phyloP scores from a whole-genome alignment of 768 basidiomycete genomes.

The Boletus speciosus region DNA sequence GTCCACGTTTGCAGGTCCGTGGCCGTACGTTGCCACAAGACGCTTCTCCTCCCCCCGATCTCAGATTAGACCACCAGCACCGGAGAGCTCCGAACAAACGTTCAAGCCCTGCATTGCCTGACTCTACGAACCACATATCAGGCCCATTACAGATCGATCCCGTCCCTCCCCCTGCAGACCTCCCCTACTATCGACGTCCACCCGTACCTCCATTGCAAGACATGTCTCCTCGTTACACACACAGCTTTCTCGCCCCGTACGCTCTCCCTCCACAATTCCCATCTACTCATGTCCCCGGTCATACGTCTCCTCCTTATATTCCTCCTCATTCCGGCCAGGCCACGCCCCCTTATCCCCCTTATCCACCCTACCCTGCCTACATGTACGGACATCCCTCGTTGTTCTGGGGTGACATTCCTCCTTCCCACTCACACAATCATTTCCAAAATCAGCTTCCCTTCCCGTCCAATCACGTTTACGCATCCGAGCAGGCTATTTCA shows the following conservation, averaged over 20 bases:
- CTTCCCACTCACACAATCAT: slow-evolving; percentile 14
- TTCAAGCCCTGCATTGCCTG: slow-evolving; percentile 20
- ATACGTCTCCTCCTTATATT: slow-evolving; percentile 24
- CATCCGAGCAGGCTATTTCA: slow-evolving; percentile 10
- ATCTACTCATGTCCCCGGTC: slow-evolving; percentile 18
- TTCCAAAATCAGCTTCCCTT: slow-evolving; percentile 17
- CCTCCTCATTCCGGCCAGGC: slow-evolving; percentile 26
- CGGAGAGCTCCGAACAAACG: slow-evolving; percentile 12
- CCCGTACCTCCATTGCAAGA: slow-evolving; percentile 20
- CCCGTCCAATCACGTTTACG: slow-evolving; percentile 4
- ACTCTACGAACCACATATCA: slow-evolving; percentile 14
- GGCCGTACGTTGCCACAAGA: slow-evolving; percentile 43
- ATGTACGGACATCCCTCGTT: slow-evolving; percentile 36
- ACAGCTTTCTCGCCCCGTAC: slow-evolving; percentile 14
- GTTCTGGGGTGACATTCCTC: slow-evolving; percentile 35
- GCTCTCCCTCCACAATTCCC: slow-evolving; percentile 16
- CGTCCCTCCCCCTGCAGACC: slow-evolving; percentile 6
- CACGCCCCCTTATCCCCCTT: slow-evolving; percentile 35
- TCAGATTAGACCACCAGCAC: slow-evolving; percentile 21
- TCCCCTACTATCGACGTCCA: slow-evolving; percentile 18
- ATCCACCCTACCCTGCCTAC: slow-evolving; percentile 34
- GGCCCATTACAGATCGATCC: slow-evolving; percentile 12
- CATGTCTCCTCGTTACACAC: slow-evolving; percentile 21
- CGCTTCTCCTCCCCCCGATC: slow-evolving; percentile 21
- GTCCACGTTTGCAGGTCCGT: slow-evolving; percentile 40